Percentiles rank a stretch among this genome's conserved stretches.
phyloP scores from a whole-genome alignment of 73 alveolate genomes.

The Tetrahymena borealis region DNA sequence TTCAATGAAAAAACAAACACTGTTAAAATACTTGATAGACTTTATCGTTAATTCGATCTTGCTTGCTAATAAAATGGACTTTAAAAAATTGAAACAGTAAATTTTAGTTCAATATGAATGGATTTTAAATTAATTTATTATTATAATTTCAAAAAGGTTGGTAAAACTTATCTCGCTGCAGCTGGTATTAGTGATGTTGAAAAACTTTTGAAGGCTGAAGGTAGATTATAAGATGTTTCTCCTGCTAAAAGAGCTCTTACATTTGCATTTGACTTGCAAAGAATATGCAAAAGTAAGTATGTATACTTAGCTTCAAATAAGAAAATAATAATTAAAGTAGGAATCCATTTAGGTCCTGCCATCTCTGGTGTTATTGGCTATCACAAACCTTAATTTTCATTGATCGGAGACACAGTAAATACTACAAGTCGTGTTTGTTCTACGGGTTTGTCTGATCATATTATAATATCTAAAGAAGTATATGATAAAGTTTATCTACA shows the following conservation, averaged over 20 bases:
- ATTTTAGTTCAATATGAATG: not conserved
- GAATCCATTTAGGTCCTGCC: slow-evolving; percentile 35
- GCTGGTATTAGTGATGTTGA: slow-evolving; percentile 36
- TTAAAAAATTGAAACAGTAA: slow-evolving; percentile 28
- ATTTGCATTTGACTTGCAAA: slow-evolving; percentile 9
- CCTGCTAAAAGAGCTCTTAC: slow-evolving; percentile 35
- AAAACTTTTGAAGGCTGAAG: slow-evolving; percentile 5
- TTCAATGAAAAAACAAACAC: slow-evolving; percentile 15
- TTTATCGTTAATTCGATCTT: slow-evolving; percentile 27
- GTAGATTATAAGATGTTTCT: slow-evolving; percentile 2
- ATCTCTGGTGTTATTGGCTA: slow-evolving; percentile 36
- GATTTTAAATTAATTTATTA: not conserved
- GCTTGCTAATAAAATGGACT: slow-evolving; percentile 17
- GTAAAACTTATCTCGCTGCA: slow-evolving; percentile 25
- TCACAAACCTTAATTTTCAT: slow-evolving; percentile 33
- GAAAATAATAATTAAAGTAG: slow-evolving; percentile 18
- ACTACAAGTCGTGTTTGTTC: slow-evolving; percentile 39
- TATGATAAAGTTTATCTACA: slow-evolving; percentile 2
- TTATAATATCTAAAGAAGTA: slow-evolving; percentile 19
- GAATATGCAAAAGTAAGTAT: not conserved
- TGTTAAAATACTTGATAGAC: slow-evolving; percentile 11
- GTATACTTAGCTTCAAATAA: not conserved
- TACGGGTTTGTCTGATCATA: slow-evolving; percentile 28
- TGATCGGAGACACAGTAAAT: slow-evolving; percentile 30
- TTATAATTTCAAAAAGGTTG: not conserved